phyloP scores from a whole-genome alignment of 371 early-diverging fungal genomes.

The Nematocida ausubeli region DNA sequence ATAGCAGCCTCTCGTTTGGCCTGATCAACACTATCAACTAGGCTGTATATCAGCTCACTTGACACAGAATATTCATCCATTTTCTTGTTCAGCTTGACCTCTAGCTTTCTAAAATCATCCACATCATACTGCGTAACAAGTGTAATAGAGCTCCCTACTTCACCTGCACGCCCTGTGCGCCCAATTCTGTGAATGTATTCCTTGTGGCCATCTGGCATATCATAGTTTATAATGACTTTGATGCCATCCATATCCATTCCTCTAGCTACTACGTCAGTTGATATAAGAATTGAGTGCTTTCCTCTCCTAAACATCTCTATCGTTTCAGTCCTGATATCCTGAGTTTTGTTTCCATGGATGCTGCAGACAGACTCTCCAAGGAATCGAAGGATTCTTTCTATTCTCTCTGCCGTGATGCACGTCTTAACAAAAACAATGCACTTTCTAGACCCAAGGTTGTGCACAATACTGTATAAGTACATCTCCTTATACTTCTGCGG shows the following conservation, averaged over 20 bases:
- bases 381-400: slow-evolving; percentile 76
- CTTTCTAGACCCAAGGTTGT: slow-evolving; percentile 71
- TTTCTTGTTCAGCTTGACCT: slow-evolving; percentile 86
- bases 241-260: slow-evolving; percentile 93
- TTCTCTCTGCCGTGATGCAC: slow-evolving; percentile 86
- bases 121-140: slow-evolving; percentile 92
- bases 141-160: slow-evolving; percentile 81
- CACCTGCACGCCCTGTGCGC: slow-evolving; percentile 85
- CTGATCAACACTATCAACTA: slow-evolving; percentile 37
- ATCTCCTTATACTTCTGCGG: slow-evolving; percentile 83
- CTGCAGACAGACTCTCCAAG: slow-evolving; percentile 76
- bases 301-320: slow-evolving; percentile 81
- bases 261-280: slow-evolving; percentile 90
- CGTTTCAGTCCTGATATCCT: slow-evolving; percentile 79
- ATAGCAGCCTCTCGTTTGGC: slow-evolving; percentile 40
- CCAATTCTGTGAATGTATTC: slow-evolving; percentile 94
- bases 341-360: slow-evolving; percentile 86
- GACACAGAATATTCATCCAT: slow-evolving; percentile 71
- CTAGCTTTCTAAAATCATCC: slow-evolving; percentile 83
- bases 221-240: slow-evolving; percentile 87
- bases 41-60: slow-evolving; percentile 1
- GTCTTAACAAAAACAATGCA: slow-evolving; percentile 88
- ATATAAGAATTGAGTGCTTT: slow-evolving; percentile 76
- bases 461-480: slow-evolving; percentile 72
- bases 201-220: slow-evolving; percentile 82